phyloP scores from a whole-genome alignment of 305 asterid genomes.

The Solanum chacoense region DNA sequence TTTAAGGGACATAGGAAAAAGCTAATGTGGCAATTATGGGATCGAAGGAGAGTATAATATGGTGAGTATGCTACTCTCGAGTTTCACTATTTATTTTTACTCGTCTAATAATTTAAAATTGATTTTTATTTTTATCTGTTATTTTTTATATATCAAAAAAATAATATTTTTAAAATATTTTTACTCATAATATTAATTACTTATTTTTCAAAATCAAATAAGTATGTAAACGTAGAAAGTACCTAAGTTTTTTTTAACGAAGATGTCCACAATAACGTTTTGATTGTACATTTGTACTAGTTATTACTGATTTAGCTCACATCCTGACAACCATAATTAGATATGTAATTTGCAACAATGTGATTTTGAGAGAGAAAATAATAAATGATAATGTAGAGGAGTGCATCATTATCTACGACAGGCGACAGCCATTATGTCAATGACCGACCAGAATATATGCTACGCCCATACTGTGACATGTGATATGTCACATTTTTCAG shows the following conservation, averaged over 20 bases:
- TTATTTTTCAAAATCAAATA: too few relatives aligned
- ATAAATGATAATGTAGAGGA: background rate
- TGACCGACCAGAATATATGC: background rate
- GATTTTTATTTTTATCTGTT: too few relatives aligned
- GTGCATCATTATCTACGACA: background rate
- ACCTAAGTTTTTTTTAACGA: background rate
- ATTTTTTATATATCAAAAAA: too few relatives aligned
- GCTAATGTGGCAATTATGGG: background rate
- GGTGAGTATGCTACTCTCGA: background rate
- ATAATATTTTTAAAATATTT: too few relatives aligned
- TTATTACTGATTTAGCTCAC: background rate
- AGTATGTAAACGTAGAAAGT: background rate
- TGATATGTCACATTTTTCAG: background rate
- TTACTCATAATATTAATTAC: too few relatives aligned
- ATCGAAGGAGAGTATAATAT: background rate
- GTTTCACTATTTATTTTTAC: background rate
- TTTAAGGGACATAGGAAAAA: background rate
- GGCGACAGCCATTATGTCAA: background rate
- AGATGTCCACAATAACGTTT: background rate
- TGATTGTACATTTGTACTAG: background rate
- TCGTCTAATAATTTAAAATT: background rate
- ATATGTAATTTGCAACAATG: background rate
- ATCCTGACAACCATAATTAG: background rate
- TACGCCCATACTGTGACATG: slow-evolving; percentile 5
- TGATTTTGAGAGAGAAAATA: background rate